Evolutionary conservation across 768 basidiomycete species (phyloP), one percentile per base, ranked within the genome.

Genomic region (Panaeolus cyanescens): DNA sequence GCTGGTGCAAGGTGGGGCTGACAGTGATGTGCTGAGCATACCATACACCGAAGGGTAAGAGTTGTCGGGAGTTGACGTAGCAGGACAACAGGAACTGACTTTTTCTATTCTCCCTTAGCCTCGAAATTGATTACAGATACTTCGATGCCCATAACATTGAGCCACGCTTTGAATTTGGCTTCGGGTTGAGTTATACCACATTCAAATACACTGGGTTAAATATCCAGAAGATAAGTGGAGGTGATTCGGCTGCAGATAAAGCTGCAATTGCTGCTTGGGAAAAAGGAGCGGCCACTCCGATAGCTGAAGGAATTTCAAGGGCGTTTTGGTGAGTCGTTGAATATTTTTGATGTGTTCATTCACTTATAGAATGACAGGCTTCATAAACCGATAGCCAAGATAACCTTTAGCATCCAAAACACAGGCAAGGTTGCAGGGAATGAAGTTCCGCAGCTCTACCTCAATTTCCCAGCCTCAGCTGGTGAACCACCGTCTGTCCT

Each of bases 111-210:
- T 19, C 42, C 53, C 32, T n/a, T 59, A 83, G 81, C 3, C 77
- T 92, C 56, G 72, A 83, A 56, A 88, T 93, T 62, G 91, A 92
- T 69, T 92, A 93, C 66, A 80, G 88, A 10, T 80, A 84, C 72
- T 90, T 91, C 63, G 89, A 91, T 58, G 81, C 86, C 58, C 77
- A 84, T 72, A 83, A 88, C 63, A 92, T 93, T 63, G 80, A 80
- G 0, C 93, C 93, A 3, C 90, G 91, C 33, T 94, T 86, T 68
- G 92, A 93, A 68, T 98, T 98, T 71, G 95, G 95, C 5, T 96
- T 88, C 70, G 95, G 95, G 0, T 72, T 96, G 68, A 91, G 88
- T 59, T 98, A 97, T 77, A 90, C 95, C 37, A 82, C 75, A 2
- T 98, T 96, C 72, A 73, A 82, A 32, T 96, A 93, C 71, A 85